Evolutionary conservation across 164 flowering plant genomes (phyloP).

Genomic region (Macadamia integrifolia): DNA sequence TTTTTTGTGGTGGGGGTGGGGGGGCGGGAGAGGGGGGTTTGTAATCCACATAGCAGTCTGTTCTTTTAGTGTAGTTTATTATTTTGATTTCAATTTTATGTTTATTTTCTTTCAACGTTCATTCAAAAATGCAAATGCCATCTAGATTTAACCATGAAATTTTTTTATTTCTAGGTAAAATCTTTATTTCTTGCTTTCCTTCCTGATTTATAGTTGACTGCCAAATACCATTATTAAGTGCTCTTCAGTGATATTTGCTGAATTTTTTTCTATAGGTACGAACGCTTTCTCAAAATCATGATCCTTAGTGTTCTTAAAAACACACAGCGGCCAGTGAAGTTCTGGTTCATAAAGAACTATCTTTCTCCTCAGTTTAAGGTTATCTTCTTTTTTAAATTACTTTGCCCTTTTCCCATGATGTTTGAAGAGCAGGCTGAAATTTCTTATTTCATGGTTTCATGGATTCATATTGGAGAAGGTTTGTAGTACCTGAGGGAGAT

Average conservation of each 20-base stretch:
- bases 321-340: conserved; percentile 88
- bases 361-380: conserved; percentile 99
- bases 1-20: too few species aligned
- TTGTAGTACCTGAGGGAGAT: not conserved
- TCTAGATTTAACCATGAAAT: too few species aligned
- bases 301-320: conserved; percentile 88
- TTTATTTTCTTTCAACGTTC: too few species aligned
- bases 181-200: not conserved
- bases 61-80: too few species aligned
- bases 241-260: not conserved
- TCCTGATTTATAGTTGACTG: not conserved
- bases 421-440: not conserved
- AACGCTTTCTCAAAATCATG: conserved; percentile 95
- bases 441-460: not conserved
- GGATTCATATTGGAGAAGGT: not conserved
- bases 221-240: not conserved
- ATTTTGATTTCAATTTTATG: too few species aligned
- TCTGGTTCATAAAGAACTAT: conserved; percentile 98
- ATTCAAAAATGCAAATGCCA: too few species aligned
- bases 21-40: too few species aligned
- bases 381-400: not conserved
- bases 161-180: not conserved
- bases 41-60: too few species aligned
- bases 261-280: conserved; percentile 59
- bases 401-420: not conserved